Conservation (phyloP, 208 protist species). For the Novymonas esmeraldas region DNA sequence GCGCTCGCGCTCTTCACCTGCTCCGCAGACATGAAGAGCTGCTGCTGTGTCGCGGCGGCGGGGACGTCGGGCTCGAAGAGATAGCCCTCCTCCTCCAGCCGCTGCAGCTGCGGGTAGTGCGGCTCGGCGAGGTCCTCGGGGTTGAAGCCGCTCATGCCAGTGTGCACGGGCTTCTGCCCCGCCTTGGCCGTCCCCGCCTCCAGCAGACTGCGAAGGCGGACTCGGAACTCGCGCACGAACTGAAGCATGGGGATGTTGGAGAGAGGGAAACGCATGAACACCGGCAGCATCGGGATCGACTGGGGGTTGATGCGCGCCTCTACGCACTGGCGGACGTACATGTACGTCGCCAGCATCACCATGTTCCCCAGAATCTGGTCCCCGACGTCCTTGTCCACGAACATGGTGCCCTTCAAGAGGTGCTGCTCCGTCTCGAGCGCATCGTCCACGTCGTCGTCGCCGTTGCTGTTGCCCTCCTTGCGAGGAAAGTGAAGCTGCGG, state of each 20-base stretch:
- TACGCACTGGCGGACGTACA: slow-evolving; percentile 81
- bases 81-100: slow-evolving; percentile 44
- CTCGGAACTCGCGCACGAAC: slow-evolving; percentile 78
- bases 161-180: slow-evolving; percentile 34
- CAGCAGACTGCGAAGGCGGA: slow-evolving; percentile 61
- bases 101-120: slow-evolving; percentile 35
- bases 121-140: slow-evolving; percentile 31
- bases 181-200: slow-evolving; percentile 60
- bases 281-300: slow-evolving; percentile 64
- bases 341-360: slow-evolving; percentile 73
- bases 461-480: slow-evolving; percentile 48
- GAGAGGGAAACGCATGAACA: slow-evolving; percentile 61
- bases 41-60: slow-evolving; percentile 11
- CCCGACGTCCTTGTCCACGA: slow-evolving; percentile 82
- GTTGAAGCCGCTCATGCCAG: slow-evolving; percentile 47
- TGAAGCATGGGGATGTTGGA: slow-evolving; percentile 83
- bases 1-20: slow-evolving; percentile 17
- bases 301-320: slow-evolving; percentile 51
- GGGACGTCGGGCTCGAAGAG: slow-evolving; percentile 81
- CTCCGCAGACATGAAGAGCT: slow-evolving; percentile 43
- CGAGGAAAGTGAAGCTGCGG: slow-evolving; percentile 23
- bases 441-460: slow-evolving; percentile 40
- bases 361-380: slow-evolving; percentile 84
- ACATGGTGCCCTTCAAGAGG: slow-evolving; percentile 82
- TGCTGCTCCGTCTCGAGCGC: slow-evolving; percentile 48